Percentiles rank a stretch among this genome's conserved stretches.
Evolutionary conservation across 495 filamentous ascomycete genomes (phyloP).

Genomic region (Tuber calosporum): DNA sequence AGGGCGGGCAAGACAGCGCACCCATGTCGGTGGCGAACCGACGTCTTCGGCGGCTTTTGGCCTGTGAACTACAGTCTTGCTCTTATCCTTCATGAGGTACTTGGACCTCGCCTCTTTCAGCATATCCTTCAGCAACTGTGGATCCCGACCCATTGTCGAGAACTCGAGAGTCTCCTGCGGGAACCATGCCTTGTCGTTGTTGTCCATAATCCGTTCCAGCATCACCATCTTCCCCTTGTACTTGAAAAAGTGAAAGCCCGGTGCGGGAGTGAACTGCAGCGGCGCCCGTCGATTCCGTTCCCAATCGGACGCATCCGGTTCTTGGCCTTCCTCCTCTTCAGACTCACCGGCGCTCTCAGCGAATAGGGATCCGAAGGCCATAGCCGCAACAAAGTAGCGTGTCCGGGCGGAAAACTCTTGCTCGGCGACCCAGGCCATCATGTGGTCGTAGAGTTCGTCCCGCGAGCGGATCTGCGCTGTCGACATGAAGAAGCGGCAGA

Average conservation of each 20-base stretch:
- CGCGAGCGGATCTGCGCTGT: conserved; percentile 33
- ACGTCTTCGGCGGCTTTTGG: conserved; percentile 28
- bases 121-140: conserved; percentile 22
- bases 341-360: conserved; percentile 13
- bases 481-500: conserved; percentile 32
- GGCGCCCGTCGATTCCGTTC: conserved; percentile 30
- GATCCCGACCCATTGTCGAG: conserved; percentile 25
- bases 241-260: conserved; percentile 23
- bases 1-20: conserved; percentile 46
- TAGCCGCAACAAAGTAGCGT: conserved; percentile 30
- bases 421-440: conserved; percentile 33
- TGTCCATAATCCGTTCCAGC: conserved; percentile 21
- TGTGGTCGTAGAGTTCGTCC: conserved; percentile 29
- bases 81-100: conserved; percentile 30
- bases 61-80: conserved; percentile 32
- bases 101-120: conserved; percentile 27
- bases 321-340: conserved; percentile 20
- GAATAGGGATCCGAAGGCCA: conserved; percentile 29
- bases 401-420: conserved; percentile 26
- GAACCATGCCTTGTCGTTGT: conserved; percentile 29
- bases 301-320: conserved; percentile 13
- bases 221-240: conserved; percentile 25
- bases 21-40: conserved; percentile 31
- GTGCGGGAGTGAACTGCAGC: conserved; percentile 31
- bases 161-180: conserved; percentile 34